Conservation (phyloP, 345 rosid genomes). For the Eucalyptus cladocalyx region DNA sequence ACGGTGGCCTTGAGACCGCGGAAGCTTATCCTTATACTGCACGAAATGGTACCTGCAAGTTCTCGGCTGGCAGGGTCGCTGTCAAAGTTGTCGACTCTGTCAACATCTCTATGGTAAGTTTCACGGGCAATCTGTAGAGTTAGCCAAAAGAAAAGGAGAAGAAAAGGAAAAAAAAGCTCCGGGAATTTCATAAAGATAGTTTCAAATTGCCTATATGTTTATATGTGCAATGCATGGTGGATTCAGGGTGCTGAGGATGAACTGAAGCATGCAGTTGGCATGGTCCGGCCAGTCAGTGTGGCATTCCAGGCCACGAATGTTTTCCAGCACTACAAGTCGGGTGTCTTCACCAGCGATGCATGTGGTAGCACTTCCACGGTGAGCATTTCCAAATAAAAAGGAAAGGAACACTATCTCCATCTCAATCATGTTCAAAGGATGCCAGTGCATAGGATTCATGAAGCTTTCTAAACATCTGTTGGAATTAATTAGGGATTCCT, state of each 20-base stretch:
- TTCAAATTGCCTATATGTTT: background rate
- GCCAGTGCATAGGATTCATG: background rate
- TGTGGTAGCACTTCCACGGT: constrained; percentile 54
- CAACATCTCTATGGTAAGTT: constrained; percentile 76
- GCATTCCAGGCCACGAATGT: constrained; percentile 58
- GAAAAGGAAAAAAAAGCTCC: background rate
- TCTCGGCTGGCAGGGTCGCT: constrained; percentile 59
- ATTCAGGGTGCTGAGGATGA: constrained; percentile 89
- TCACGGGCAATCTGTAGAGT: background rate
- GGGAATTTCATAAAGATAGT: background rate
- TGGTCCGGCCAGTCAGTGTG: constrained; percentile 82
- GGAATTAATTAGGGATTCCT: background rate
- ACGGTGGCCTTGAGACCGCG: constrained; percentile 92
- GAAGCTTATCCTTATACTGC: constrained; percentile 78
- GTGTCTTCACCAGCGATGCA: constrained; percentile 55
- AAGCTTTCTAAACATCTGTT: background rate
- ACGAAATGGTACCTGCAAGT: constrained; percentile 54
- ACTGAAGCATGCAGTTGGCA: constrained; percentile 76
- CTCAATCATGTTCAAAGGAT: background rate
- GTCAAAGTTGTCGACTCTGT: constrained; percentile 53
- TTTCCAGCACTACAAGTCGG: constrained; percentile 63
- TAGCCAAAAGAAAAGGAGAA: background rate
- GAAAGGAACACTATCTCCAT: background rate
- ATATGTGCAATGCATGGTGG: background rate
- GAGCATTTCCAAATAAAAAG: background rate